These are phyloP conservation scores for Xylariaceae sp. DNA, from an alignment of 2,329 filamentous ascomycete genomes.

Conservation along the genomic window DNA sequence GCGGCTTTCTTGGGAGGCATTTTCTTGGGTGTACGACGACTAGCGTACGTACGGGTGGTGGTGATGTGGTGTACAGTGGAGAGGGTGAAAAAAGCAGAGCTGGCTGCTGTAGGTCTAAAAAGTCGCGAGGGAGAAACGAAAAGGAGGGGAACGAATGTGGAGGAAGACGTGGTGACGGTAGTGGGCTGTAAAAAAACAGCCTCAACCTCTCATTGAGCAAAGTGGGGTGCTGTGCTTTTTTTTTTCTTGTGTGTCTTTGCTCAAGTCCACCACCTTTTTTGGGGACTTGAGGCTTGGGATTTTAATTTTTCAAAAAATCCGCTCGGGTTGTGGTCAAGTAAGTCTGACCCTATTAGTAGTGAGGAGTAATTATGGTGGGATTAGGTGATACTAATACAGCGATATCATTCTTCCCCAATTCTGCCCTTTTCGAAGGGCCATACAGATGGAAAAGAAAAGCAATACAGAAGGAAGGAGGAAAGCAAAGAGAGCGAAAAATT, in stretches of 20 bases:
- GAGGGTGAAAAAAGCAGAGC: slow-evolving; percentile 55
- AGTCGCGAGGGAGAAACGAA: slow-evolving; percentile 52
- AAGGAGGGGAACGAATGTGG: slow-evolving; percentile 33
- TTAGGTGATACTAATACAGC: too few species aligned
- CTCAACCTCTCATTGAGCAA: slow-evolving; percentile 16
- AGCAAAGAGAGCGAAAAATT: slow-evolving; percentile 17
- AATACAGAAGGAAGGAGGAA: slow-evolving; percentile 20
- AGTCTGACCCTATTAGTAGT: slow-evolving; percentile 2
- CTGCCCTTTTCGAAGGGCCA: too few species aligned
- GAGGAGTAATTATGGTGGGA: slow-evolving; percentile 1
- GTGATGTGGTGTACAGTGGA: slow-evolving; percentile 45
- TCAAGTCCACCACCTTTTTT: too few species aligned
- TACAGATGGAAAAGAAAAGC: too few species aligned
- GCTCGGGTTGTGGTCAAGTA: slow-evolving; percentile 2
- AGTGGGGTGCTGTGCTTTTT: slow-evolving; percentile 11
- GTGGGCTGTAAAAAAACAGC: slow-evolving; percentile 41
- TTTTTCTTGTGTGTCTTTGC: slow-evolving; percentile 15
- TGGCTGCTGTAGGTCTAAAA: slow-evolving; percentile 58
- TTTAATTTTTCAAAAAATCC: too few species aligned
- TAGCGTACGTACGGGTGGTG: slow-evolving; percentile 53
- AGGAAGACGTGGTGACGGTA: slow-evolving; percentile 42
- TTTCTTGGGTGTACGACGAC: slow-evolving; percentile 54
- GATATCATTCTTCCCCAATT: too few species aligned
- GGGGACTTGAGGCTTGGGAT: too few species aligned
- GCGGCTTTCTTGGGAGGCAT: slow-evolving; percentile 96